A percentile compares a stretch with the other conserved stretches of the same genome.
Conservation (phyloP, 2,329 filamentous ascomycete species). For the Hyphodiscus sp. region DNA sequence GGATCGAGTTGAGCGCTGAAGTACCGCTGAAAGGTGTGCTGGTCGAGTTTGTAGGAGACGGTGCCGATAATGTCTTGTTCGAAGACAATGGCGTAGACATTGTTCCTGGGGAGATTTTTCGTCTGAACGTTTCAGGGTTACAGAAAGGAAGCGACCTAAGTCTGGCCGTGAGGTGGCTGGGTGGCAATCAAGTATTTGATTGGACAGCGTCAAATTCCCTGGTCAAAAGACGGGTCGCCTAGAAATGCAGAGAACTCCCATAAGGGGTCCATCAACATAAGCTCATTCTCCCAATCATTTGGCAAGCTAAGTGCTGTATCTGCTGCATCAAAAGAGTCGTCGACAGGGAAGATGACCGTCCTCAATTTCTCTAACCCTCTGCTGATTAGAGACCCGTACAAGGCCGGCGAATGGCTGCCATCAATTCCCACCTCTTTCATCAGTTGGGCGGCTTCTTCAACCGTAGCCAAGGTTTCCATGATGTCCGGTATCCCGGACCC, state of each 20-base stretch:
- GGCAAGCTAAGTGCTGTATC: not conserved
- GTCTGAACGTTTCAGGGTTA: not conserved
- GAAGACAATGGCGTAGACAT: constrained; percentile 59
- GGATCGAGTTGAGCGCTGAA: constrained; percentile 47
- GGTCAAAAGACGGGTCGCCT: not conserved
- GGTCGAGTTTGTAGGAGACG: constrained; percentile 44
- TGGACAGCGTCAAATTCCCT: not conserved
- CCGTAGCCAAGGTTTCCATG: not conserved
- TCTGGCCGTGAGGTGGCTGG: not conserved
- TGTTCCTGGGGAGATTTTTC: constrained; percentile 51
- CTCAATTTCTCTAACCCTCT: not conserved
- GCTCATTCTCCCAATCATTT: not conserved
- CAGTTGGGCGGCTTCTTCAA: constrained; percentile 5
- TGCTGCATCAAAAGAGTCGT: not conserved
- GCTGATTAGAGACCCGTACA: not conserved
- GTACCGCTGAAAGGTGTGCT: constrained; percentile 54
- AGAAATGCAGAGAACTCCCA: not conserved
- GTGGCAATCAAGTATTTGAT: not conserved
- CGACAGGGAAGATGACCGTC: not conserved
- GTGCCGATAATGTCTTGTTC: constrained; percentile 48
- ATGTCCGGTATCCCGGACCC: not conserved
- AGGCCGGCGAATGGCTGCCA: not conserved
- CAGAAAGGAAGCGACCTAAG: not conserved
- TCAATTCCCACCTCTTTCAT: constrained; percentile 15
- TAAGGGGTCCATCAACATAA: not conserved